These are phyloP conservation scores for Symbiotaphrina buchneri DNA, from an alignment of 495 filamentous ascomycete genomes.

Conservation along the genomic window DNA sequence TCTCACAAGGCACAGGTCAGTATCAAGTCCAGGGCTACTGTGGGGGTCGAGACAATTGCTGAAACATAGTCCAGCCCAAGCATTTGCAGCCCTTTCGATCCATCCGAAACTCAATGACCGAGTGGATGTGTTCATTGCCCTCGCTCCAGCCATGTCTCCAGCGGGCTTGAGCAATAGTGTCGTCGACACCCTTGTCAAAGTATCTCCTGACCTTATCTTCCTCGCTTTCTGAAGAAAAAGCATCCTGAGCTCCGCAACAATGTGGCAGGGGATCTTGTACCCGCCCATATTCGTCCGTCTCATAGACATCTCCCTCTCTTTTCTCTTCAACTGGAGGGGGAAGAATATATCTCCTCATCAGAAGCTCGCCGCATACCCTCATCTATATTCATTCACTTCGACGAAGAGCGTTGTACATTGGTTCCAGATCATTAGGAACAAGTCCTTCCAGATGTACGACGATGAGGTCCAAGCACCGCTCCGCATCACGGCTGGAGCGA, in stretches of 20 bases:
- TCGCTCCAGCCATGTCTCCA: constrained; percentile 91
- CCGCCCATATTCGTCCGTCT: constrained; percentile 80
- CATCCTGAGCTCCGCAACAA: constrained; percentile 78
- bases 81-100: constrained; percentile 85
- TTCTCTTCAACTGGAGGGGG: constrained; percentile 82
- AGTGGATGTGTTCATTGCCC: constrained; percentile 90
- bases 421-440: constrained; percentile 96
- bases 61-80: constrained; percentile 39
- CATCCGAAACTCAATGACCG: constrained; percentile 84
- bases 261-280: constrained; percentile 94
- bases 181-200: constrained; percentile 81
- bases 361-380: constrained; percentile 91
- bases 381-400: constrained; percentile 88
- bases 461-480: constrained; percentile 61
- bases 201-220: constrained; percentile 81
- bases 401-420: constrained; percentile 94
- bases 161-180: constrained; percentile 72
- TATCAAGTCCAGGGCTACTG: not conserved
- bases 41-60: no score
- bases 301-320: constrained; percentile 59
- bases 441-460: constrained; percentile 94
- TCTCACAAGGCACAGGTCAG: constrained; percentile 62
- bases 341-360: constrained; percentile 68
- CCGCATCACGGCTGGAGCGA: constrained; percentile 22
- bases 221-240: constrained; percentile 87